Evolutionary conservation across 768 basidiomycete genomes (phyloP).

Genomic region (Candolleomyces eurysporus): DNA sequence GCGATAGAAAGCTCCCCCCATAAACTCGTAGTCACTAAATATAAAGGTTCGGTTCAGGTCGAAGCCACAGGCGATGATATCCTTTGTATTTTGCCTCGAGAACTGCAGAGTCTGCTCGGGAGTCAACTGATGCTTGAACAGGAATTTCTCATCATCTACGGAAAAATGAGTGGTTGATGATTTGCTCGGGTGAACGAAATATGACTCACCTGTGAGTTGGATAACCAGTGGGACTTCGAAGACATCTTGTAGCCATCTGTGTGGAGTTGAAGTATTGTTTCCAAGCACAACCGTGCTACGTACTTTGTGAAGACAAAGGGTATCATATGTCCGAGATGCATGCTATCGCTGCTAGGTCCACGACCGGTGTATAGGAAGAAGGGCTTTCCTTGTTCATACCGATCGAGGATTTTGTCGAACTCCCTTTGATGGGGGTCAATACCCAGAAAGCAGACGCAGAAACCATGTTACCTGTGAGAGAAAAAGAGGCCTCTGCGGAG

Average conservation of each 20-base stretch:
- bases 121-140: conserved; percentile 94
- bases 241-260: conserved; percentile 90
- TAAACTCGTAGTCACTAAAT: conserved; percentile 87
- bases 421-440: conserved; percentile 53
- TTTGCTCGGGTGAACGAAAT: not conserved
- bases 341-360: conserved; percentile 93
- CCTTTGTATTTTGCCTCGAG: conserved; percentile 82
- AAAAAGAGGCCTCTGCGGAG: conserved; percentile 94
- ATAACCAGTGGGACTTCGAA: conserved; percentile 94
- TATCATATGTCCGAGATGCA: conserved; percentile 98
- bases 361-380: conserved; percentile 98
- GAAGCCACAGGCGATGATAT: conserved; percentile 97
- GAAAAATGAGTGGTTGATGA: not conserved
- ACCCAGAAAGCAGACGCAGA: not conserved
- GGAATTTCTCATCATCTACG: conserved; percentile 95
- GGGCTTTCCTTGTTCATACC: conserved; percentile 94
- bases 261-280: conserved; percentile 25
- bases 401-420: conserved; percentile 88
- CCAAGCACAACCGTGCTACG: conserved; percentile 4
- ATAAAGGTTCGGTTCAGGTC: conserved; percentile 92
- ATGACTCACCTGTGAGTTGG: conserved; percentile 79
- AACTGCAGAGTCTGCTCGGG: conserved; percentile 84
- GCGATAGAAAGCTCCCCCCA: conserved; percentile 91
- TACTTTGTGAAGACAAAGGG: conserved; percentile 98
- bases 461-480: conserved; percentile 77